phyloP scores from a whole-genome alignment of 768 basidiomycete genomes.

The Pulveroboletus sp. region DNA sequence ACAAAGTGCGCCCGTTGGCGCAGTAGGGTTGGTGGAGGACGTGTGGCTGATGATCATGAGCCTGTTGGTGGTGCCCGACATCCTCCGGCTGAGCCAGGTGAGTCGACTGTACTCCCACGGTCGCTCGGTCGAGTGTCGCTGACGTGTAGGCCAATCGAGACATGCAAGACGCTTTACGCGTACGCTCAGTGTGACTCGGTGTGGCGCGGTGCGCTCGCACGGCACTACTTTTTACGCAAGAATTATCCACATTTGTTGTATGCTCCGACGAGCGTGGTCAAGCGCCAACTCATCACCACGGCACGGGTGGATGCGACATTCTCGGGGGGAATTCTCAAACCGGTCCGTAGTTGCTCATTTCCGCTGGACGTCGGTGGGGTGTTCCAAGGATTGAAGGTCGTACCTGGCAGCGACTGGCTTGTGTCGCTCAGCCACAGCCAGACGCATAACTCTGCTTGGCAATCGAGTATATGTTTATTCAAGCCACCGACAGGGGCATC shows the following conservation, averaged over 20 bases:
- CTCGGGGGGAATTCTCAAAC: constrained; percentile 8
- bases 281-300: constrained; percentile 23
- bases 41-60: constrained; percentile 29
- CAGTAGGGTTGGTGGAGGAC: constrained; percentile 22
- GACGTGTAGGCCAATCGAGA: constrained; percentile 9
- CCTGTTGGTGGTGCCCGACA: constrained; percentile 20
- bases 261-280: constrained; percentile 16
- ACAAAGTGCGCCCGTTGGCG: background rate
- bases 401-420: constrained; percentile 28
- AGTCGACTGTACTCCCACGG: constrained; percentile 1
- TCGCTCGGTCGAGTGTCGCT: background rate
- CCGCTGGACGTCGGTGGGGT: constrained; percentile 27
- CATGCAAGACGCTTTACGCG: constrained; percentile 21
- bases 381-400: constrained; percentile 29
- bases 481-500: constrained; percentile 12
- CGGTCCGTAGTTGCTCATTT: constrained; percentile 23
- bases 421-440: constrained; percentile 30
- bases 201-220: constrained; percentile 21
- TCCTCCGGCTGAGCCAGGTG: constrained; percentile 23
- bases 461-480: constrained; percentile 29
- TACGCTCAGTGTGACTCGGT: constrained; percentile 24
- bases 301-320: constrained; percentile 23
- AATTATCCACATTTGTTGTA: constrained; percentile 23
- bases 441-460: constrained; percentile 24
- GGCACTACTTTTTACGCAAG: constrained; percentile 21